A percentile compares a stretch with the other conserved stretches of the same genome.
phyloP scores from a whole-genome alignment of 208 protist genomes.

The Crithidia sp. region DNA sequence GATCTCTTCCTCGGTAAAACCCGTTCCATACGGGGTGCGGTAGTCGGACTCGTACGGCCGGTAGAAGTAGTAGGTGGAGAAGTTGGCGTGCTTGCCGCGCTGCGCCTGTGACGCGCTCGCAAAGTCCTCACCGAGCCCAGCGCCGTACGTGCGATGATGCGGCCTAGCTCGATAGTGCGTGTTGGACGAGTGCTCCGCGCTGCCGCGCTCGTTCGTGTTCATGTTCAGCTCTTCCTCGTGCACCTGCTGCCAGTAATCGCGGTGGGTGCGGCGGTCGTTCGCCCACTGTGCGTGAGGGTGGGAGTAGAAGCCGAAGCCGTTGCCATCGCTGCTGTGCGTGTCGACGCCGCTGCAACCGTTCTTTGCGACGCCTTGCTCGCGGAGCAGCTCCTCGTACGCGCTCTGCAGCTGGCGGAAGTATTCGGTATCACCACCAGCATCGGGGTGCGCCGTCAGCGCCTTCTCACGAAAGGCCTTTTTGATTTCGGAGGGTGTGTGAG shows the following conservation, averaged over 20 bases:
- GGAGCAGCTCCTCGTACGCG: constrained; percentile 59
- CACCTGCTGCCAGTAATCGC: constrained; percentile 24
- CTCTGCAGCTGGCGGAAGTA: constrained; percentile 53
- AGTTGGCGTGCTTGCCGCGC: constrained; percentile 28
- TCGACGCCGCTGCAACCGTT: background rate
- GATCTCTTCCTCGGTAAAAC: constrained; percentile 53
- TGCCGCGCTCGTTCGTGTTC: constrained; percentile 22
- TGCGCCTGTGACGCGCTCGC: constrained; percentile 12
- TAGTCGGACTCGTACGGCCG: constrained; percentile 51
- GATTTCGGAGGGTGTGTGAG: constrained; percentile 45
- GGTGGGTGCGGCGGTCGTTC: constrained; percentile 7
- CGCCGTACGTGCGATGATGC: constrained; percentile 30
- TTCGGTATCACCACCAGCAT: constrained; percentile 40
- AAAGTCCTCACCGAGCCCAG: constrained; percentile 28
- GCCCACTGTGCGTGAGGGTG: constrained; percentile 30
- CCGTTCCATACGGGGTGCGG: constrained; percentile 44
- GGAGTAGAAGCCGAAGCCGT: constrained; percentile 25
- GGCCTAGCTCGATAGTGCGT: constrained; percentile 17
- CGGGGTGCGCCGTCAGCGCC: constrained; percentile 64
- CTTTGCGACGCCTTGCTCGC: constrained; percentile 10
- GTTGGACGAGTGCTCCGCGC: constrained; percentile 21
- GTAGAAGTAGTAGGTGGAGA: constrained; percentile 64
- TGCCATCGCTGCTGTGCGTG: background rate
- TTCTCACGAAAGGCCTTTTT: constrained; percentile 57
- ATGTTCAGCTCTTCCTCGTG: constrained; percentile 28